Evolutionary conservation across 202 grass and related monocot species (phyloP).

Genomic region (Dendrocalamus latiflorus): DNA sequence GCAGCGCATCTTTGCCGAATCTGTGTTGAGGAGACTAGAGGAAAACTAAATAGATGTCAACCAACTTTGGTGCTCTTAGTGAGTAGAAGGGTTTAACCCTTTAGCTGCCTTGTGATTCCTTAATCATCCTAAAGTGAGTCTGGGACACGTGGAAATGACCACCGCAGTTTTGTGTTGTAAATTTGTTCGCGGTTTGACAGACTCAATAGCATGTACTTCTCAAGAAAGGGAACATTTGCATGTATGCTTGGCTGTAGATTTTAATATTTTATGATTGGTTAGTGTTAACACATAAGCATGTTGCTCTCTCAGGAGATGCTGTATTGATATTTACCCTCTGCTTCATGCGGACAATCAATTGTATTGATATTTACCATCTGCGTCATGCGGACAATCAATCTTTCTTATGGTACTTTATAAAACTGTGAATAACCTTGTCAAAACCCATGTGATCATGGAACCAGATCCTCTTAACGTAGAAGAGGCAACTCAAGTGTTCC

Average conservation of each 20-base stretch:
- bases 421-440: not conserved
- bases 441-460: not conserved
- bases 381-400: too few relatives aligned
- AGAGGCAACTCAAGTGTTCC: too few relatives aligned
- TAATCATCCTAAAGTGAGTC: not conserved
- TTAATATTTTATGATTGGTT: not conserved
- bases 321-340: slow-evolving; percentile 4
- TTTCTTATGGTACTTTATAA: not conserved
- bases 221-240: not conserved
- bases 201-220: not conserved
- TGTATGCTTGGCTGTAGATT: not conserved
- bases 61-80: not conserved
- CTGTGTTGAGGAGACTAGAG: slow-evolving; percentile 70
- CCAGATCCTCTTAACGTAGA: too few relatives aligned
- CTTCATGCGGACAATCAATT: not conserved
- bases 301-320: not conserved
- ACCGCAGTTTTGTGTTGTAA: slow-evolving; percentile 52
- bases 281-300: not conserved
- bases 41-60: slow-evolving; percentile 31
- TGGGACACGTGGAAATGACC: slow-evolving; percentile 1
- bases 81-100: not conserved
- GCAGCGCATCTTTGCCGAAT: slow-evolving; percentile 95
- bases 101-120: slow-evolving; percentile 5
- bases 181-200: slow-evolving; percentile 36
- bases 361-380: too few relatives aligned